Conservation (phyloP, 202 grass and related monocot species). For the Eragrostis tef region DNA sequence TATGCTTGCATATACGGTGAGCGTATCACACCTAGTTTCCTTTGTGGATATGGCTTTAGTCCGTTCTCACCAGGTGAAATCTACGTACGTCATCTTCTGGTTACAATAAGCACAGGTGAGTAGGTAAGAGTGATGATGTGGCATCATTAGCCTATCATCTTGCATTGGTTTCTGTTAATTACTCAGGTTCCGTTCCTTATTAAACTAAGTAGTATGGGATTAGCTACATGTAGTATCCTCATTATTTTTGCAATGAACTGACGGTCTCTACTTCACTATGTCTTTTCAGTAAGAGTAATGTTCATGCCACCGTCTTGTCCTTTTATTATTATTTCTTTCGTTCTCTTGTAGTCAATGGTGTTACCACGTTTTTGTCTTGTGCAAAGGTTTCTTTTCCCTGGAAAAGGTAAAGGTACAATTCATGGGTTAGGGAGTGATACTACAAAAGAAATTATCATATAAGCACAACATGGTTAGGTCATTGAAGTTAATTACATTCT, state of each 20-base stretch:
- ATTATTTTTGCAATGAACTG: neutral
- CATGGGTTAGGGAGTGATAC: too few relatives aligned
- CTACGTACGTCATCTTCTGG: constrained; percentile 19
- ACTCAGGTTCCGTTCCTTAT: constrained; percentile 13
- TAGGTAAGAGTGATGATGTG: constrained; percentile 39
- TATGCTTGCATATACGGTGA: constrained; percentile 34
- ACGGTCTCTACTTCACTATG: neutral
- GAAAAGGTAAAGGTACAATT: too few relatives aligned
- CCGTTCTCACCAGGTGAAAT: constrained; percentile 27
- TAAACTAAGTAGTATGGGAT: neutral
- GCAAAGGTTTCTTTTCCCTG: neutral
- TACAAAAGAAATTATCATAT: too few relatives aligned
- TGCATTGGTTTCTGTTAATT: constrained; percentile 33
- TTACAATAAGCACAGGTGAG: constrained; percentile 40
- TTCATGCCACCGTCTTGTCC: neutral
- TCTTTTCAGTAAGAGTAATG: neutral
- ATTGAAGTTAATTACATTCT: too few relatives aligned
- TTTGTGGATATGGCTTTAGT: constrained; percentile 56
- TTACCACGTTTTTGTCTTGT: too few relatives aligned
- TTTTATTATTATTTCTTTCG: too few relatives aligned
- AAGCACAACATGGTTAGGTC: too few relatives aligned
- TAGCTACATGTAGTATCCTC: neutral
- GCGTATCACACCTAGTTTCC: constrained; percentile 41
- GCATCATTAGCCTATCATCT: constrained; percentile 36
- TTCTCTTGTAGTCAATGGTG: neutral